These are phyloP conservation scores for Neocatenulostroma microsporum DNA, from an alignment of 2,329 filamentous ascomycete genomes.

Conservation along the genomic window DNA sequence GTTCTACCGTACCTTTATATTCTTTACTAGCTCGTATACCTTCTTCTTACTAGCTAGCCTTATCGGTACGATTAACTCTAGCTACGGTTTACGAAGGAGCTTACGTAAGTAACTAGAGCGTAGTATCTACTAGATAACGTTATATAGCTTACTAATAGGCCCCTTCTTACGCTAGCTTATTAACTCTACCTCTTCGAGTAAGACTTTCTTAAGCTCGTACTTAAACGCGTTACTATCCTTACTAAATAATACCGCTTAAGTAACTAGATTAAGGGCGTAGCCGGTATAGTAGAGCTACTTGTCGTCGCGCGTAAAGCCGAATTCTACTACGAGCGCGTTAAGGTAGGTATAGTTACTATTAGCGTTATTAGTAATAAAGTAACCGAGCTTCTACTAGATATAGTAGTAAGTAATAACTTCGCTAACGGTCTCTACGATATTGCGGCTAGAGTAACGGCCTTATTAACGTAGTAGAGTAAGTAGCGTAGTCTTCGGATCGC, in stretches of 20 bases:
- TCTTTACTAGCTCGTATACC: constrained; percentile 8
- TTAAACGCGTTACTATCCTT: constrained; percentile 8
- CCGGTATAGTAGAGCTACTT: constrained; percentile 8
- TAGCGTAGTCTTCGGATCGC: constrained; percentile 7
- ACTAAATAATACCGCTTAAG: constrained; percentile 10
- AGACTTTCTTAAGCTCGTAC: not conserved
- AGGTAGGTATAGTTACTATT: constrained; percentile 11
- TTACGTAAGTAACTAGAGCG: constrained; percentile 8
- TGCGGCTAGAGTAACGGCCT: constrained; percentile 8
- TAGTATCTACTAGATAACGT: constrained; percentile 9
- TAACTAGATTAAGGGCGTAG: constrained; percentile 14
- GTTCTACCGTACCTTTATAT: constrained; percentile 10
- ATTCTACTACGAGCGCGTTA: constrained; percentile 6
- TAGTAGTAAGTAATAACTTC: constrained; percentile 8
- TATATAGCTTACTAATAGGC: constrained; percentile 11
- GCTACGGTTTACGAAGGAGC: constrained; percentile 5
- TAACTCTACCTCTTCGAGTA: constrained; percentile 9
- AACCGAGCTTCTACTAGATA: constrained; percentile 8
- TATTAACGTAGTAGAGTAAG: constrained; percentile 9
- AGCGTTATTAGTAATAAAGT: constrained; percentile 16
- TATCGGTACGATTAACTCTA: constrained; percentile 3
- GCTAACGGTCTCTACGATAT: constrained; percentile 5
- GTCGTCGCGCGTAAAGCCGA: constrained; percentile 3
- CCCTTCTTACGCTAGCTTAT: constrained; percentile 8
- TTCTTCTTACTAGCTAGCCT: constrained; percentile 7